Percentiles rank a stretch among this genome's conserved stretches.
phyloP scores from a whole-genome alignment of 2,329 filamentous ascomycete species.

The Thielaviopsis euricoi region DNA sequence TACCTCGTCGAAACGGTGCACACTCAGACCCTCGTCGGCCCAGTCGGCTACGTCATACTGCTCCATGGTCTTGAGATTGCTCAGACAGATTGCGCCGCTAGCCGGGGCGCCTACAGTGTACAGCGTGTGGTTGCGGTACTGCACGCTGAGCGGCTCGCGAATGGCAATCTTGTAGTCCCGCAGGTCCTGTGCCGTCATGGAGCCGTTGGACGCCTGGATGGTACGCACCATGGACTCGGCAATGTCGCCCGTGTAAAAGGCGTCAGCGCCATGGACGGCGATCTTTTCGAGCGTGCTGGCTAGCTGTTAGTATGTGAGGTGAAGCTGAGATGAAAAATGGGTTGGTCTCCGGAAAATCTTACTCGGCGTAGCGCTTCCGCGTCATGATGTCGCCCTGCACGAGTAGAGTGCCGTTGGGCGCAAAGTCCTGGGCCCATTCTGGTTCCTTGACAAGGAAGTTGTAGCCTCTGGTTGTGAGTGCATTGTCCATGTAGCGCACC shows the following conservation, averaged over 20 bases:
- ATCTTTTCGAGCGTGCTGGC: constrained; percentile 55
- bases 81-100: constrained; percentile 59
- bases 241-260: constrained; percentile 58
- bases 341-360: no score
- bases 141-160: constrained; percentile 45
- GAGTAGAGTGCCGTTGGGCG: constrained; percentile 60
- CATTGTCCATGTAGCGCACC: constrained; percentile 49
- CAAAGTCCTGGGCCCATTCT: constrained; percentile 76
- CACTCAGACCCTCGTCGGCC: constrained; percentile 44
- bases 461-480: constrained; percentile 12
- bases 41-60: constrained; percentile 47
- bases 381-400: constrained; percentile 63
- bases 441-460: constrained; percentile 62
- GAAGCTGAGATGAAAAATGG: no score
- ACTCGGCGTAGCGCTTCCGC: constrained; percentile 56
- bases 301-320: not conserved
- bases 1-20: constrained; percentile 63
- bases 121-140: constrained; percentile 55
- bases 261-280: constrained; percentile 52
- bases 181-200: constrained; percentile 68
- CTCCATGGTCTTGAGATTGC: constrained; percentile 67
- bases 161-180: constrained; percentile 52
- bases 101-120: constrained; percentile 57
- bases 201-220: constrained; percentile 57
- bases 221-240: constrained; percentile 57